A percentile compares a stretch with the other conserved stretches of the same genome.
Evolutionary conservation across 768 basidiomycete species (phyloP).

Genomic region (Suillus occidentalis): DNA sequence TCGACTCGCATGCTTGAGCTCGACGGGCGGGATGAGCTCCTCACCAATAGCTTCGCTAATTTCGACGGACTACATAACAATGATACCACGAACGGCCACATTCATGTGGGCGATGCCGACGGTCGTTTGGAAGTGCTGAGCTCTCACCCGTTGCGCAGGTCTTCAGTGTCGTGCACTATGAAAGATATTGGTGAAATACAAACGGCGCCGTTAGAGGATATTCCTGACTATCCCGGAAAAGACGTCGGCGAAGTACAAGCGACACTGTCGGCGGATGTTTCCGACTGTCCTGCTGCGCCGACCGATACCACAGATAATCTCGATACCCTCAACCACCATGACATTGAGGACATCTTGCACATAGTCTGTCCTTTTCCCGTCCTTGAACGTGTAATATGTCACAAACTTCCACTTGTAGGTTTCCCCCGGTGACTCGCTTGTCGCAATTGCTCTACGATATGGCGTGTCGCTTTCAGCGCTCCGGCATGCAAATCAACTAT

Average conservation of each 20-base stretch:
- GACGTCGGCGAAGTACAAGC: too few species aligned
- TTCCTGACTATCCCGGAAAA: not conserved
- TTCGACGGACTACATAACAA: not conserved
- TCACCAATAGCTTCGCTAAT: constrained; percentile 17
- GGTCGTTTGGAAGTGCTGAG: not conserved
- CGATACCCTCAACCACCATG: not conserved
- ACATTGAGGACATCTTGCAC: not conserved
- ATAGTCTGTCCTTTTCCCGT: not conserved
- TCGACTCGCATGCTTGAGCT: constrained; percentile 23
- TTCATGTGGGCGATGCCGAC: not conserved
- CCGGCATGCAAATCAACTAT: constrained; percentile 87
- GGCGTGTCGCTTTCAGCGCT: constrained; percentile 82
- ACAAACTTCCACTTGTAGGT: constrained; percentile 46
- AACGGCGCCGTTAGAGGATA: not conserved
- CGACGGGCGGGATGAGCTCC: constrained; percentile 24
- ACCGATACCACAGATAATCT: not conserved
- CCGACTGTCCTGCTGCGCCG: not conserved
- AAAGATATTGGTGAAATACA: not conserved
- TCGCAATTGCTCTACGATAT: constrained; percentile 87
- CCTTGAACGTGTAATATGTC: not conserved
- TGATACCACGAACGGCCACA: too few species aligned
- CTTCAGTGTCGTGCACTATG: not conserved
- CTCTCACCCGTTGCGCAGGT: not conserved
- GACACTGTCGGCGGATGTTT: not conserved
- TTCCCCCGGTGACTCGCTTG: constrained; percentile 71